Evolutionary conservation across 2,329 filamentous ascomycete genomes (phyloP), one percentile per base, ranked within the genome.

Genomic region (Thelonectria rubi): DNA sequence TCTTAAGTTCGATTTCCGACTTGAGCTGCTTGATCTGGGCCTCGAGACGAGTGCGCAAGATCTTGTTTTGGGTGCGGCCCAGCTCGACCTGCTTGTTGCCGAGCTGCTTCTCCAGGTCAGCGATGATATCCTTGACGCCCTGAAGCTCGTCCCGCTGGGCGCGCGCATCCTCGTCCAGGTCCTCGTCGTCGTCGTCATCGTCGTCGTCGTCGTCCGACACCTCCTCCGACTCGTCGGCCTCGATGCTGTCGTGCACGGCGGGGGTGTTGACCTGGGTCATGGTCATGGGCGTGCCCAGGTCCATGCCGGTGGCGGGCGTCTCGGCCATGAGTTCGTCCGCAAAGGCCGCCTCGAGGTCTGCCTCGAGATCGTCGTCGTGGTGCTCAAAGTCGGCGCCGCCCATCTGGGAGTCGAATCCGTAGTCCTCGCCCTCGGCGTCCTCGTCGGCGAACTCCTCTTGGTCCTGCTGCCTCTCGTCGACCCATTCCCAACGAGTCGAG

Each of bases 401-500:
- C 30, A 70, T 73, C 26, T 72, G 70, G 40, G 64, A 68, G 50
- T 72, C 74, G 69, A 79, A 77, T 67, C 80, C 79, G 50, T 83
- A 79, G n/a, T 77, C 71, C 63, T 82, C 80, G 39, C 79, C 81
- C 45, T 81, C 80, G 26, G 79, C 80, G 49, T 86, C 85, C 45
- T 85, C 84, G 14, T 85, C 81, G n/a, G 76, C 80, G 9, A 76
- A 74, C 15, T 80, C 78, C 1, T 81, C 80, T 9, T 73, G 79
- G 21, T 74, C 72, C 45, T 69, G 71, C 18, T 61, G 72, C 45
- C 76, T 77, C 46, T 88, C 80, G 62, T 91, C 87, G 51, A 91
- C 79, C 70, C 91, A 81, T 71, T 93, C 88, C 69, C 86, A 91
- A 53, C 81, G 82, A 14, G 88, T 86, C 20, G 84, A 84, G 2